phyloP scores from a whole-genome alignment of 2,329 filamentous ascomycete species.

The Exutisphaerella laricina region DNA sequence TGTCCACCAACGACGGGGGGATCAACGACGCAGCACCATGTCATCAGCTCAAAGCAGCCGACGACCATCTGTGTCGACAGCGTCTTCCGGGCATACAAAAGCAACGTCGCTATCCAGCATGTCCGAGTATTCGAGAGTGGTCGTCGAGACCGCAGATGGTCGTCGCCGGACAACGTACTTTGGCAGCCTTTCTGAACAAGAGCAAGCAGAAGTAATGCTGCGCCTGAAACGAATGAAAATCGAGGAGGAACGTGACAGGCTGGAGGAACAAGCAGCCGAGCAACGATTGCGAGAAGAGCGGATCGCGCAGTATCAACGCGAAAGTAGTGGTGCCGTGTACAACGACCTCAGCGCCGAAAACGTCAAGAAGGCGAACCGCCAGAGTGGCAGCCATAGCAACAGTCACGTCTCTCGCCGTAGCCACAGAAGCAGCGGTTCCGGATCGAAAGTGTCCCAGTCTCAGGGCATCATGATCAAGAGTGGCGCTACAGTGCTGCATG shows the following conservation, averaged over 20 bases:
- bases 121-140: constrained; percentile 21
- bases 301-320: constrained; percentile 27
- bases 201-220: constrained; percentile 19
- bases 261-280: constrained; percentile 1
- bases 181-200: constrained; percentile 17
- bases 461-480: constrained; percentile 25
- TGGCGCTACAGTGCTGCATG: constrained; percentile 25
- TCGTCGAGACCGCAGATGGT: constrained; percentile 26
- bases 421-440: constrained; percentile 23
- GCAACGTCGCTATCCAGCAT: constrained; percentile 23
- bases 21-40: constrained; percentile 3
- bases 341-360: constrained; percentile 28
- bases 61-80: constrained; percentile 30
- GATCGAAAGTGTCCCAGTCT: constrained; percentile 18
- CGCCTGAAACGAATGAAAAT: constrained; percentile 15
- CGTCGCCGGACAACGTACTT: constrained; percentile 20
- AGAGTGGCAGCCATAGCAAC: constrained; percentile 14
- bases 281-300: constrained; percentile 15
- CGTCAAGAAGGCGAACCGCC: constrained; percentile 21
- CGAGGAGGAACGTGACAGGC: constrained; percentile 11
- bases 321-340: constrained; percentile 18
- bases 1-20: constrained; percentile 7
- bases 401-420: constrained; percentile 26
- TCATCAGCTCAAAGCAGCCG: constrained; percentile 8
- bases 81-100: constrained; percentile 29